phyloP scores from a whole-genome alignment of 371 early-diverging fungal genomes.

The Rhizopus stolonifer region DNA sequence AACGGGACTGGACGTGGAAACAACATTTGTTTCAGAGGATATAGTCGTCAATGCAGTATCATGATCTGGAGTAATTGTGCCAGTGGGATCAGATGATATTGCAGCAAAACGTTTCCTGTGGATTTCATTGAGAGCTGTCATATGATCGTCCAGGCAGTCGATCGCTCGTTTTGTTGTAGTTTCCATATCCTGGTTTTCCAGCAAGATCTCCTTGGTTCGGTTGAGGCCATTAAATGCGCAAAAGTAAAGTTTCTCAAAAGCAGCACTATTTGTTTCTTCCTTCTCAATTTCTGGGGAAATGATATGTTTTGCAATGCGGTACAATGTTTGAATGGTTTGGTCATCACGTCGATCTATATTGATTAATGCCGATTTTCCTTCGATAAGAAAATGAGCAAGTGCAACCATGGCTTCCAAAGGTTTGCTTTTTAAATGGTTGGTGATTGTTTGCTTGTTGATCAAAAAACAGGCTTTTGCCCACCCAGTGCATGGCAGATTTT shows the following conservation, averaged over 20 bases:
- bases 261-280: conserved; percentile 13
- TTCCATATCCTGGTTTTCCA: conserved; percentile 12
- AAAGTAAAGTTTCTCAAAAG: conserved; percentile 12
- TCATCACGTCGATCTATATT: conserved; percentile 17
- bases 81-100: conserved; percentile 7
- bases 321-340: conserved; percentile 16
- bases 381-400: conserved; percentile 20
- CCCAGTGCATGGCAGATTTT: conserved; percentile 13
- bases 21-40: conserved; percentile 8
- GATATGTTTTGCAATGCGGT: conserved; percentile 19
- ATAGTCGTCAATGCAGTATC: conserved; percentile 2
- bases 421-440: conserved; percentile 5
- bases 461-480: conserved; percentile 18
- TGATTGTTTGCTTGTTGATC: conserved; percentile 16
- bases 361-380: conserved; percentile 15
- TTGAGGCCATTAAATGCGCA: conserved; percentile 9
- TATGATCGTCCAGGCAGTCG: conserved; percentile 17
- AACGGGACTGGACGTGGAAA: conserved; percentile 6
- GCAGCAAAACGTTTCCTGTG: conserved; percentile 3
- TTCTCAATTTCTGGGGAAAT: conserved; percentile 14
- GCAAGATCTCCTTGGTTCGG: conserved; percentile 13
- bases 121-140: conserved; percentile 3
- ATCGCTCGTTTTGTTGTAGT: conserved; percentile 18
- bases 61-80: conserved; percentile 5
- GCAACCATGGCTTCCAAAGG: conserved; percentile 20